A percentile compares a stretch with the other conserved stretches of the same genome.
Conservation (phyloP, 2,329 filamentous ascomycete genomes). For the Trichothecium sympodiale region DNA sequence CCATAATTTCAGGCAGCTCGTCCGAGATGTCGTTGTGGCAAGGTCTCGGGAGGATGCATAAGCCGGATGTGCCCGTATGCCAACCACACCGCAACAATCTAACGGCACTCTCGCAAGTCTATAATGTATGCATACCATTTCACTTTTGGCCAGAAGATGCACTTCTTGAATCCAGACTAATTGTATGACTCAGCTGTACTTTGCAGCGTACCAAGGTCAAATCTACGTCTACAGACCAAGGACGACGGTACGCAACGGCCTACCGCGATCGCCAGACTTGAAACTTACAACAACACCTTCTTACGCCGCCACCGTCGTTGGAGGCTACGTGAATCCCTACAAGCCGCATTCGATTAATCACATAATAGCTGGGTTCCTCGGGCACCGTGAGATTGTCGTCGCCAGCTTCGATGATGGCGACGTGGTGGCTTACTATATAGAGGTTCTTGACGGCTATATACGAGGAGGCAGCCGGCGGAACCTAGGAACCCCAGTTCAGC, state of each 20-base stretch:
- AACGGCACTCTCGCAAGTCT: slow-evolving; percentile 44
- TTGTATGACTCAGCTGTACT: slow-evolving; percentile 38
- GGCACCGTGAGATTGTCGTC: slow-evolving; percentile 57
- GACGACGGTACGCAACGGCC: slow-evolving; percentile 31
- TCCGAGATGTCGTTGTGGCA: too few species aligned
- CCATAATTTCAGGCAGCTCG: too few species aligned
- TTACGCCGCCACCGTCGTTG: slow-evolving; percentile 24
- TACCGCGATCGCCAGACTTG: slow-evolving; percentile 37
- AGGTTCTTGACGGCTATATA: slow-evolving; percentile 35
- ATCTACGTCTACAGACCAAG: slow-evolving; percentile 47
- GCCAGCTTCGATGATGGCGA: slow-evolving; percentile 66
- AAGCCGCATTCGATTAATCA: slow-evolving; percentile 57
- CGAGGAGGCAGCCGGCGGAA: not conserved
- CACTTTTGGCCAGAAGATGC: too few species aligned
- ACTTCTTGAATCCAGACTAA: not conserved
- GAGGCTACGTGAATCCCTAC: slow-evolving; percentile 40
- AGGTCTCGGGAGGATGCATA: too few species aligned
- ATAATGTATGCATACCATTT: slow-evolving; percentile 31
- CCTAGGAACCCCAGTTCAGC: not conserved
- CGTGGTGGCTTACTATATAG: slow-evolving; percentile 58
- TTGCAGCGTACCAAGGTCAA: slow-evolving; percentile 43
- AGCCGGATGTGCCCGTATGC: too few species aligned
- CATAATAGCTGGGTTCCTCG: slow-evolving; percentile 57
- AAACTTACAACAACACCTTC: slow-evolving; percentile 34
- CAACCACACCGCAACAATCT: slow-evolving; percentile 41